These are phyloP conservation scores for Ostreobium quekettii DNA, from an alignment of 139 green algal genomes.

Conservation along the genomic window DNA sequence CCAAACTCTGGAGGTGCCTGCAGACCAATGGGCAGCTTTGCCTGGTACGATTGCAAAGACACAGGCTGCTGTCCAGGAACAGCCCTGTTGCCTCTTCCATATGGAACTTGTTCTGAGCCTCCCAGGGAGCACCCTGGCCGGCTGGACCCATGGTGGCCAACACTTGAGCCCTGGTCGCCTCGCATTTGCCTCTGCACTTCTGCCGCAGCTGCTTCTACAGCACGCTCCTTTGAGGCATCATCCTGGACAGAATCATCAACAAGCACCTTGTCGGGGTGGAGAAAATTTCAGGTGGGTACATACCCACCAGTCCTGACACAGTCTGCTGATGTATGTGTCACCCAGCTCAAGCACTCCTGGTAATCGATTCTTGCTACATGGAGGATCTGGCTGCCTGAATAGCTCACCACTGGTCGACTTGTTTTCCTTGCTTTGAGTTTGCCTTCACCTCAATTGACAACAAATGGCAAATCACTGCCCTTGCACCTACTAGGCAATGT, in stretches of 20 bases:
- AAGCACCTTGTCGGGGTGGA: neutral
- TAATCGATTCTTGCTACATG: neutral
- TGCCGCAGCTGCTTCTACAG: constrained; percentile 30
- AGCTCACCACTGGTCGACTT: neutral
- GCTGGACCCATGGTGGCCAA: neutral
- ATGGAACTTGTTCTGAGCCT: constrained; percentile 2
- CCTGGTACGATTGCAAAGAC: neutral
- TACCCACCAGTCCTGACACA: neutral
- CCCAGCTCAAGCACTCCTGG: neutral
- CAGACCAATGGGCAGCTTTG: constrained; percentile 31
- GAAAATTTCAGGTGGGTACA: neutral
- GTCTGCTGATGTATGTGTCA: neutral
- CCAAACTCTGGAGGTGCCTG: constrained; percentile 27
- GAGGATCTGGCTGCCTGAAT: neutral
- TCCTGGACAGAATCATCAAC: constrained; percentile 22
- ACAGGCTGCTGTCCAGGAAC: neutral
- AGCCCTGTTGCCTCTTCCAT: neutral
- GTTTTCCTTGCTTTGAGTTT: no score
- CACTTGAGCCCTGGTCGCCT: constrained; percentile 14
- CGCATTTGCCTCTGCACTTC: constrained; percentile 34
- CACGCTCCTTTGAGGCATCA: constrained; percentile 31
- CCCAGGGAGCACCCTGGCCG: neutral
- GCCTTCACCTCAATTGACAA: no score
- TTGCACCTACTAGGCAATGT: no score
- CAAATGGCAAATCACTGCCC: no score